phyloP scores from a whole-genome alignment of 805 yeast species.

The Schizosaccharomyces pombe region DNA sequence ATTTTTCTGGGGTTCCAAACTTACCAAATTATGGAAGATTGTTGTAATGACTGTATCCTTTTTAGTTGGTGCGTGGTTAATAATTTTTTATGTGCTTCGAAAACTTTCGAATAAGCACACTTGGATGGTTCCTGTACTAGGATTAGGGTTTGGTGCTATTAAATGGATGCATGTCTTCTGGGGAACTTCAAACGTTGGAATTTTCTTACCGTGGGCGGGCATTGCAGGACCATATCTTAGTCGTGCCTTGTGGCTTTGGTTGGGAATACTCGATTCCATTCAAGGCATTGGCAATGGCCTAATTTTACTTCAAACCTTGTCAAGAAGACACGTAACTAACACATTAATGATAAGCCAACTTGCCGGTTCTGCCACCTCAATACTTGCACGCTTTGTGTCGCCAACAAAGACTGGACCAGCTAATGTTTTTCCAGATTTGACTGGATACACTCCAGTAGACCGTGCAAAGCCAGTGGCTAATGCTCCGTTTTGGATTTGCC shows the following conservation, averaged over 20 bases:
- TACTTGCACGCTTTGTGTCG: neutral
- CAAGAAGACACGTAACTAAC: constrained; percentile 1
- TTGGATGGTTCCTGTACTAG: constrained; percentile 2
- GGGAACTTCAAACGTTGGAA: constrained; percentile 3
- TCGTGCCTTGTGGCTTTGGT: constrained; percentile 4
- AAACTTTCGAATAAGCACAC: neutral
- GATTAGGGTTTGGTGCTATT: constrained; percentile 1
- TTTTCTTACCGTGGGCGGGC: constrained; percentile 4
- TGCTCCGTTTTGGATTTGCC: constrained; percentile 2
- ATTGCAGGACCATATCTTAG: constrained; percentile 3
- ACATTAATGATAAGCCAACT: constrained; percentile 1
- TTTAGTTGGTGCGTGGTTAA: neutral
- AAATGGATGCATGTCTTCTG: constrained; percentile 3
- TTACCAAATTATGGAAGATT: neutral
- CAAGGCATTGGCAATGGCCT: constrained; percentile 4
- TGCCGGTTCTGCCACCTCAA: neutral
- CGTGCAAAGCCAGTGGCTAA: neutral
- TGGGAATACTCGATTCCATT: constrained; percentile 2
- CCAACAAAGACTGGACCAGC: constrained; percentile 4
- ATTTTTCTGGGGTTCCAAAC: neutral
- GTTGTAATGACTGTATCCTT: neutral
- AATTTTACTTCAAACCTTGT: constrained; percentile 3
- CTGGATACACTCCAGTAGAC: neutral
- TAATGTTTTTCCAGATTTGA: neutral
- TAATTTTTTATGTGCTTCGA: neutral